A percentile compares a stretch with the other conserved stretches of the same genome.
phyloP scores from a whole-genome alignment of 2,329 filamentous ascomycete species.

The Fusarium armeniacum region DNA sequence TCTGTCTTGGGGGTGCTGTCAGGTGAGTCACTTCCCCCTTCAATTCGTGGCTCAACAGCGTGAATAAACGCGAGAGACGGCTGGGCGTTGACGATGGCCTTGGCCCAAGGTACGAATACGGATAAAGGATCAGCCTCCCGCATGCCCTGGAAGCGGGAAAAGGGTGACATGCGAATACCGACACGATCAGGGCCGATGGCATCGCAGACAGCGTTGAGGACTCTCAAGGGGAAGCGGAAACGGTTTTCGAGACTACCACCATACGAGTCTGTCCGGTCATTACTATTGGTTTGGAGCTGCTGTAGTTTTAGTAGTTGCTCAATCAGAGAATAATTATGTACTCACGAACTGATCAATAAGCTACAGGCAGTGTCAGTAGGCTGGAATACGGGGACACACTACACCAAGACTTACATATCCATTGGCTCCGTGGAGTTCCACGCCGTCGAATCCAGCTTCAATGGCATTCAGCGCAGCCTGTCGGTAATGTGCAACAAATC shows the following conservation, averaged over 20 bases:
- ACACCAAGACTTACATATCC: slow-evolving; percentile 64
- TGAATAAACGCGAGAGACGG: slow-evolving; percentile 73
- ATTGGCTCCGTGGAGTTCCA: slow-evolving; percentile 73
- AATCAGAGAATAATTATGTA: neutral
- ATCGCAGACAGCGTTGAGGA: slow-evolving; percentile 59
- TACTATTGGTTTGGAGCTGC: slow-evolving; percentile 60
- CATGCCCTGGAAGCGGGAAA: slow-evolving; percentile 74
- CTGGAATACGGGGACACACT: neutral
- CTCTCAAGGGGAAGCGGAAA: slow-evolving; percentile 64
- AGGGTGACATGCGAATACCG: slow-evolving; percentile 72
- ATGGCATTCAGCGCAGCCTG: slow-evolving; percentile 69
- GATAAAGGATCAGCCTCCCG: slow-evolving; percentile 68
- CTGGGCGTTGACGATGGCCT: slow-evolving; percentile 67
- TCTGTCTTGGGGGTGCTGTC: slow-evolving; percentile 50
- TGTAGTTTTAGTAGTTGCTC: neutral
- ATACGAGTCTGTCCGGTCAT: slow-evolving; percentile 66
- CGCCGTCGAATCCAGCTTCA: slow-evolving; percentile 76
- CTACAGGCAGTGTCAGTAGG: slow-evolving; percentile 28
- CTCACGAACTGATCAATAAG: slow-evolving; percentile 69
- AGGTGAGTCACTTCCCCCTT: slow-evolving; percentile 57
- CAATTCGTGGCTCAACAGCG: slow-evolving; percentile 70
- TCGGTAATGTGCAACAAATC: slow-evolving; percentile 71
- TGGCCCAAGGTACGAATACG: slow-evolving; percentile 65
- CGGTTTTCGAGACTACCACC: slow-evolving; percentile 69
- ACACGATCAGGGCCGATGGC: slow-evolving; percentile 66